phyloP scores from a whole-genome alignment of 768 basidiomycete species.

The Gymnopilus dilepis region DNA sequence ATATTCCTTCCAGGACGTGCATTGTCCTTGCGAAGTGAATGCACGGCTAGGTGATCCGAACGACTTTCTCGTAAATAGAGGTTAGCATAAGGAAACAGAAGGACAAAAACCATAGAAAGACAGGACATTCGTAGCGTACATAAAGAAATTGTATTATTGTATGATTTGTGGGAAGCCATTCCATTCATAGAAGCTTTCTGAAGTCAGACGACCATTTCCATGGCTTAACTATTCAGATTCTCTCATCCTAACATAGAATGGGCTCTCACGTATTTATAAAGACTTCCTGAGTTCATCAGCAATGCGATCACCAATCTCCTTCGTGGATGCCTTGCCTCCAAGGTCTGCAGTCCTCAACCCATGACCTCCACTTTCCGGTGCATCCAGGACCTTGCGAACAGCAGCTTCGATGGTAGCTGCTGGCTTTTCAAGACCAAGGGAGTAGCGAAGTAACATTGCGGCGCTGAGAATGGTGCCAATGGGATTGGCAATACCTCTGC shows the following conservation, averaged over 20 bases:
- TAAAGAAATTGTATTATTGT: background rate
- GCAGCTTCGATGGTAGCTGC: constrained; percentile 88
- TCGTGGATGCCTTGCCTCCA: constrained; percentile 77
- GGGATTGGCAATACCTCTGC: constrained; percentile 91
- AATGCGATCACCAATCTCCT: constrained; percentile 83
- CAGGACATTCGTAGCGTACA: background rate
- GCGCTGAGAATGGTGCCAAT: constrained; percentile 94
- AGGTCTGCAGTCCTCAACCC: constrained; percentile 88
- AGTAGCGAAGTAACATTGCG: constrained; percentile 93
- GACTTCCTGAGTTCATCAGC: constrained; percentile 71
- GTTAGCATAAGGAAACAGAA: background rate
- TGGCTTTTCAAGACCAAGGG: constrained; percentile 84
- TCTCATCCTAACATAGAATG: background rate
- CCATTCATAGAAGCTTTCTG: background rate
- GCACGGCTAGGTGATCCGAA: background rate
- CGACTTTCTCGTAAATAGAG: no score
- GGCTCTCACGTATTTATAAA: constrained; percentile 39
- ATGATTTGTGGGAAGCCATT: background rate
- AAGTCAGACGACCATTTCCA: background rate
- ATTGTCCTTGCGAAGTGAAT: constrained; percentile 62
- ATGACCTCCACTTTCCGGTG: constrained; percentile 65
- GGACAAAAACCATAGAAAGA: background rate
- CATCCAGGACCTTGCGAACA: constrained; percentile 89
- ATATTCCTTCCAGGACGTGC: constrained; percentile 70
- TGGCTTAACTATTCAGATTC: background rate